Base-by-base conservation (phyloP, 148 eudicot species). In the Talinum fruticosum region DNA sequence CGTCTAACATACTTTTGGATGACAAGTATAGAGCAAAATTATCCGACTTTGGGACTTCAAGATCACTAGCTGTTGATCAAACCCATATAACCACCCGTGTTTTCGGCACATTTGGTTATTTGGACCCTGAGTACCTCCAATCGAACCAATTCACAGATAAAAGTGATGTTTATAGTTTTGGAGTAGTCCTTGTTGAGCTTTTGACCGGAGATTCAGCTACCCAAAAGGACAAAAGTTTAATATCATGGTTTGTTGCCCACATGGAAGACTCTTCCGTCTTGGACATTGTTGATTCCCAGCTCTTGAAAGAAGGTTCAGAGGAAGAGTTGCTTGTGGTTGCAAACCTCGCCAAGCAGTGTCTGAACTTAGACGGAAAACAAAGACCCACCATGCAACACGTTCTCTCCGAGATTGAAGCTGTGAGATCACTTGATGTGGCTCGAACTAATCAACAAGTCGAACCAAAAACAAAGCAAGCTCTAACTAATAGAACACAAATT, bases 21-120 rank as follows among this genome's bases (percentile, higher is more conserved):
- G 84, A 81, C 1, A 78, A 78, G 23, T 81, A 78, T 65, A 75
- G 59, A 30, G 85, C 83, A 8, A 82, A 82, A n/a, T 33, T 82
- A 19, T 76, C 87, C 15, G 87, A 85, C 74, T 85, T 85, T 68
- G 87, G 87, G 18, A 69, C 73, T 6, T 85, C 87, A 61, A 83
- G 77, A 75, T 45, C 76, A 6, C 59, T 83, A 0, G 54, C 78
- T 7, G 78, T 80, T 30, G 84, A 80, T 72, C 80, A 86, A 18
- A 82, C 85, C 57, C 87, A 85, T 44, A 28, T 79, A 18, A 85
- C 87, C 19, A 85, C 87, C 1, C 68, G 45, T 0, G 84, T 86
- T 10, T 53, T 62, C 37, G 88, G 88, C 16, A 83, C 88, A 24
- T 86, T 80, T 32, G 87, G 87, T 0, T 85, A 85, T 57, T 61